Evolutionary conservation across 73 alveolate genomes (phyloP), one percentile per base, ranked within the genome.

Genomic region (Paramecium biaurelia): DNA sequence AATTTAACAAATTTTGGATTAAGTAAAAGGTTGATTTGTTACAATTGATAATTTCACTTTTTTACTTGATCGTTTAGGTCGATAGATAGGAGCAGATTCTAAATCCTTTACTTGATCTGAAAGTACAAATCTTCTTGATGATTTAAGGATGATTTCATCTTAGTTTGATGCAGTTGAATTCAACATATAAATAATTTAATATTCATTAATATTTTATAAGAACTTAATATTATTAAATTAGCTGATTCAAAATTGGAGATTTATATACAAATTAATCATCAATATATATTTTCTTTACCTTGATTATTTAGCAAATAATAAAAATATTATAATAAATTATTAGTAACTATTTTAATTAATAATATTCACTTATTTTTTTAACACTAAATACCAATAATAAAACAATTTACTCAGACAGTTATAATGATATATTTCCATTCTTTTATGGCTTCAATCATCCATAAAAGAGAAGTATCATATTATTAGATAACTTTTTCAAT

Each of bases 381-480:
- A 53, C 68, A 15, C 68, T 53, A 53, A 5, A 53, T 18, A 53
- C 30, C 68, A 53, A 53, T 10, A 53, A 53, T 34, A 53, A 15
- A 20, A 53, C 11, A 53, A 18, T 18, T 30, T 23, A 63, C 5
- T 63, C 84, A 63, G 41, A 30, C 84, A 63, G 84, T 72, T 72
- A 72, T 72, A n/a, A 72, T 72, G 10, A 72, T 35, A 35, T 32
- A 38, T 72, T 38, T 72, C 86, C 86, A 72, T 72, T 72, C 26
- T 42, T 72, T 38, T 14, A 72, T 72, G 32, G 58, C 56, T 2
- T 72, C 63, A 11, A 72, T 35, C 56, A 72, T 72, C 86, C 86
- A 72, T 35, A 35, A 21, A 34, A 72, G 86, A 2, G 86, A 34
- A 28, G 34, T 30, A 72, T 72, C 86, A 72, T 63, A 63, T 30